Conservation (phyloP, 805 yeast species). For the Lipomyces oligophaga region DNA sequence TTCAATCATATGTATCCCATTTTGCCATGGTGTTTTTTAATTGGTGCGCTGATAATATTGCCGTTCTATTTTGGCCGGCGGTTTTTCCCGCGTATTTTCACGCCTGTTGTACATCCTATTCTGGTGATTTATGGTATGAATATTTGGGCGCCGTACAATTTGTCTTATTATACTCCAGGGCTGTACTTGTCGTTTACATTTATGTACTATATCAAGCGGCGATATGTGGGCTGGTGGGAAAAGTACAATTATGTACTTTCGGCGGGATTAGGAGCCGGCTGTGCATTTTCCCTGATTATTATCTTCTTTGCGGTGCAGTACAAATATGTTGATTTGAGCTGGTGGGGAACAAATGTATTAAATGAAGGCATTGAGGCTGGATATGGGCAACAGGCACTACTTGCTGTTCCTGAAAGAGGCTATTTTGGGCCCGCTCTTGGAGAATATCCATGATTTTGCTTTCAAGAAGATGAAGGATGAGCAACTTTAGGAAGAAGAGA, state of each 20-base stretch:
- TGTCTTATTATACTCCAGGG: conserved; percentile 29
- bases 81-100: conserved; percentile 3
- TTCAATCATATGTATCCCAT: conserved; percentile 54
- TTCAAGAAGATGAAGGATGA: no score
- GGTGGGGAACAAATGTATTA: conserved; percentile 62
- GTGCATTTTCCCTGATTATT: conserved; percentile 58
- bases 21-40: conserved; percentile 55
- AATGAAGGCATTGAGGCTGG: conserved; percentile 24
- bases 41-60: conserved; percentile 47
- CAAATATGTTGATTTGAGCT: conserved; percentile 41
- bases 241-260: conserved; percentile 66
- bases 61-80: conserved; percentile 5
- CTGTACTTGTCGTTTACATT: conserved; percentile 48
- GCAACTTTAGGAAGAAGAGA: no score
- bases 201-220: conserved; percentile 54
- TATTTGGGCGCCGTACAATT: conserved; percentile 37
- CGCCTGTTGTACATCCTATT: conserved; percentile 15
- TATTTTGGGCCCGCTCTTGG: conserved; percentile 30
- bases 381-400: conserved; percentile 10
- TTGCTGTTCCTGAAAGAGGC: conserved; percentile 34
- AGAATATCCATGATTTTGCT: conserved; percentile 3
- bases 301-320: conserved; percentile 52
- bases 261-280: conserved; percentile 63
- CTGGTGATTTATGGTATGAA: conserved; percentile 38
- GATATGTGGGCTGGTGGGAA: conserved; percentile 68